Conservation (phyloP, 2,329 filamentous ascomycete genomes). For the Aspergillus sp. region DNA sequence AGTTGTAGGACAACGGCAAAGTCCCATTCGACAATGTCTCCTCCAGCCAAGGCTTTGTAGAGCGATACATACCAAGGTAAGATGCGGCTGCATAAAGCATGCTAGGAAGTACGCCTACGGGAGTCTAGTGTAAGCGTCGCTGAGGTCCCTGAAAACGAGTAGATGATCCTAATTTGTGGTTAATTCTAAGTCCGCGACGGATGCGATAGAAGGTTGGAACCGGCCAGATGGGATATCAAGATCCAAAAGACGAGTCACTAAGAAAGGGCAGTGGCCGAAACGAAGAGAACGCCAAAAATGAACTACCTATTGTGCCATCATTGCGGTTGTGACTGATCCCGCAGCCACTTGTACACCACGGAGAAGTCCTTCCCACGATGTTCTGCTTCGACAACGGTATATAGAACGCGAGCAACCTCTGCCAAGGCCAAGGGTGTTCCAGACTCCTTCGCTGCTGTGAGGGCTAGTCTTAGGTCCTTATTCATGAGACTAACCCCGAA, state of each 20-base stretch:
- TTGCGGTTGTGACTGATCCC: constrained; percentile 34
- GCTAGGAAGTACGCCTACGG: background rate
- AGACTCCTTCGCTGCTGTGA: constrained; percentile 71
- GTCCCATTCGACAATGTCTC: background rate
- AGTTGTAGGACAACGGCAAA: background rate
- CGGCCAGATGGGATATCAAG: background rate
- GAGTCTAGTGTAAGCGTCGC: background rate
- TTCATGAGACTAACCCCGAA: constrained; percentile 80
- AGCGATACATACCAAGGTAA: background rate
- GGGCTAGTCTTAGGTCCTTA: constrained; percentile 76
- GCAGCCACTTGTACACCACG: constrained; percentile 75
- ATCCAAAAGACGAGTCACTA: background rate
- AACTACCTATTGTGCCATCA: background rate
- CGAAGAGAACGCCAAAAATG: constrained; percentile 6
- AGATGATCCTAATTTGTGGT: background rate
- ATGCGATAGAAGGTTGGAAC: background rate
- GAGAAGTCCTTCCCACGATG: constrained; percentile 78
- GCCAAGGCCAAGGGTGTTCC: constrained; percentile 69
- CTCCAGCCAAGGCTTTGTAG: background rate
- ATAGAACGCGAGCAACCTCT: constrained; percentile 66
- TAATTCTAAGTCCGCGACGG: background rate
- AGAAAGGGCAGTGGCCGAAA: background rate
- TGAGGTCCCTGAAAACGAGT: background rate
- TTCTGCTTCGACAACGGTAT: constrained; percentile 66
- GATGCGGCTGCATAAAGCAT: background rate